Evolutionary conservation across 2,329 filamentous ascomycete genomes (phyloP), one percentile per base, ranked within the genome.

Genomic region (Sarocladiaceae sp.): DNA sequence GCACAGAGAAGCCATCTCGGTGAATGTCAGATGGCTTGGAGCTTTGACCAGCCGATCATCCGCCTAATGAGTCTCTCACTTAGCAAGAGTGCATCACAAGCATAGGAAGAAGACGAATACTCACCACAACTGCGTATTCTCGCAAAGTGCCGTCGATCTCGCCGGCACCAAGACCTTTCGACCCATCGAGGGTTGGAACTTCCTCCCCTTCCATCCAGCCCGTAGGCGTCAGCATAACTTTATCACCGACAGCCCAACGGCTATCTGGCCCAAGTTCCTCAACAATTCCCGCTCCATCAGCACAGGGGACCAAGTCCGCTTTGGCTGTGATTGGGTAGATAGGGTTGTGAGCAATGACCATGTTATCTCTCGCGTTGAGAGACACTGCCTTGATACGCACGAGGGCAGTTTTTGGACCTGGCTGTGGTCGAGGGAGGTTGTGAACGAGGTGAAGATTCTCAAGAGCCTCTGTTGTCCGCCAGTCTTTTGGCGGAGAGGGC

Each of bases 31-130:
- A 15, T 71, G 73, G 3, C 62, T 58, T 0, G 86, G 86, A 60
- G 80, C 75, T 35, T 67, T 62, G 8, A 89, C 83, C 2, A 89
- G 74, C 1, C 82, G 83, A 42, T 87, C 78, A 35, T 69, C 65
- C n/a, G n/a, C n/a, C n/a, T n/a, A n/a, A n/a, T n/a, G n/a, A n/a
- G n/a, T n/a, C n/a, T n/a, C n/a, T n/a, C n/a, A n/a, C n/a, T n/a
- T n/a, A n/a, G n/a, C n/a, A n/a, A n/a, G n/a, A n/a, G n/a, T n/a
- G n/a, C n/a, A n/a, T n/a, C n/a, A n/a, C n/a, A n/a, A n/a, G n/a
- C n/a, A n/a, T n/a, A n/a, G n/a, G n/a, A n/a, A n/a, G n/a, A n/a
- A n/a, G n/a, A n/a, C n/a, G n/a, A n/a, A n/a, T n/a, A n/a, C n/a
- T 48, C 61, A 56, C 47, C 68, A 69, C 4, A 57, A n/a, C 58